phyloP scores from a whole-genome alignment of 2,329 filamentous ascomycete species.

The Colletotrichum viniferum region DNA sequence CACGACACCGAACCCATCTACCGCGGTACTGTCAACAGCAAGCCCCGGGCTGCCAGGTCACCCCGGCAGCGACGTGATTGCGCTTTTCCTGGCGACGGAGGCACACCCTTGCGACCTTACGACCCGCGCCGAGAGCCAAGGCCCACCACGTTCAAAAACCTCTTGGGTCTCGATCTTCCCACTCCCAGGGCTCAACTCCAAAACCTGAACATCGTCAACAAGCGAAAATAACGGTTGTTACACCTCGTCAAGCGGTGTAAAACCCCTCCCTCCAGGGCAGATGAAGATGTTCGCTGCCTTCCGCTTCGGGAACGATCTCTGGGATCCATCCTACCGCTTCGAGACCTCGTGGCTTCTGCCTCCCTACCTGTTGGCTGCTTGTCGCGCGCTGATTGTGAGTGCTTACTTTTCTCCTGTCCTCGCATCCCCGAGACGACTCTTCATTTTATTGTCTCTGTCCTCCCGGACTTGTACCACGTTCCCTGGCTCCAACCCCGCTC shows the following conservation, averaged over 20 bases:
- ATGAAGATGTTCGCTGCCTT: constrained; percentile 32
- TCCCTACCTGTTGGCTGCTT: constrained; percentile 63
- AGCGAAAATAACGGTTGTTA: background rate
- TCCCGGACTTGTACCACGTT: background rate
- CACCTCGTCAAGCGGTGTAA: background rate
- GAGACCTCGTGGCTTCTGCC: constrained; percentile 83
- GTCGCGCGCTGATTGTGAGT: constrained; percentile 61
- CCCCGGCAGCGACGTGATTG: constrained; percentile 6
- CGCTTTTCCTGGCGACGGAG: background rate
- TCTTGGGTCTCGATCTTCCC: constrained; percentile 2
- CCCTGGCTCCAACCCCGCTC: background rate
- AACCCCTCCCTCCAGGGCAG: background rate
- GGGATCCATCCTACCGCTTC: constrained; percentile 68
- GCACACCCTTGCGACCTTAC: constrained; percentile 6
- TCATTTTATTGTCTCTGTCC: background rate
- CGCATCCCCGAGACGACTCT: background rate
- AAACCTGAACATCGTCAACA: constrained; percentile 13
- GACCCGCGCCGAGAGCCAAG: constrained; percentile 6
- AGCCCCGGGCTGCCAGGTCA: background rate
- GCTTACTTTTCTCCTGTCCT: background rate
- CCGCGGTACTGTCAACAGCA: background rate
- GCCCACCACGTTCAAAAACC: constrained; percentile 13
- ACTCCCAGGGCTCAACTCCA: constrained; percentile 12
- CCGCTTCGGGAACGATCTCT: constrained; percentile 45
- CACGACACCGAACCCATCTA: background rate